These are phyloP conservation scores for Haplosporangium sp. DNA, from an alignment of 371 early-diverging fungal species.

Conservation along the genomic window DNA sequence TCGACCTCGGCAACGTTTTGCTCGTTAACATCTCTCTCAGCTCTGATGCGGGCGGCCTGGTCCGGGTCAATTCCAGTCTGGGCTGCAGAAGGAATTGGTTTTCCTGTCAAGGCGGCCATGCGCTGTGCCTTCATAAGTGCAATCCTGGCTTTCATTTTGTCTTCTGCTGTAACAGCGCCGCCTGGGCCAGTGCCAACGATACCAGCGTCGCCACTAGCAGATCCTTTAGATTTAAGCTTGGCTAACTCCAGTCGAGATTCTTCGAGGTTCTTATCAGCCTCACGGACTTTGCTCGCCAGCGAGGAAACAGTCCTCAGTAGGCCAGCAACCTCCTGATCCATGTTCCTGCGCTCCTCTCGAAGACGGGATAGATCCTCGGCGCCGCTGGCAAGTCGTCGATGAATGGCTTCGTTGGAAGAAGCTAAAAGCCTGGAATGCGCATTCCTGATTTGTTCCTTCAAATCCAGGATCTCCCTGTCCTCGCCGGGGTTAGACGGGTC, in stretches of 20 bases:
- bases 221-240: constrained; percentile 46
- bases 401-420: constrained; percentile 42
- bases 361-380: constrained; percentile 62
- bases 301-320: constrained; percentile 58
- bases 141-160: constrained; percentile 64
- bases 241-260: constrained; percentile 64
- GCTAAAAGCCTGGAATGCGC: constrained; percentile 57
- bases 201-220: constrained; percentile 26
- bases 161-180: constrained; percentile 68
- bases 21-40: constrained; percentile 59
- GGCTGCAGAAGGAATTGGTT: constrained; percentile 49
- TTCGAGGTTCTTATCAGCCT: constrained; percentile 64
- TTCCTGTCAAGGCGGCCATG: constrained; percentile 72
- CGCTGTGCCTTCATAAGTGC: constrained; percentile 65
- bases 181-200: constrained; percentile 71
- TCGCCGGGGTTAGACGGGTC: constrained; percentile 25
- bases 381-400: constrained; percentile 57
- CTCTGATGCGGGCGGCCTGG: constrained; percentile 61
- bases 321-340: constrained; percentile 63
- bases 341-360: constrained; percentile 63
- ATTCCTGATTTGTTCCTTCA: constrained; percentile 59
- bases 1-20: constrained; percentile 57
- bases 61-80: constrained; percentile 58
- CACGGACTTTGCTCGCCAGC: constrained; percentile 60
- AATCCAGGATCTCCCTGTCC: constrained; percentile 55